Conservation (phyloP, 2,329 filamentous ascomycete species). For the Fusarium mundagurra region DNA sequence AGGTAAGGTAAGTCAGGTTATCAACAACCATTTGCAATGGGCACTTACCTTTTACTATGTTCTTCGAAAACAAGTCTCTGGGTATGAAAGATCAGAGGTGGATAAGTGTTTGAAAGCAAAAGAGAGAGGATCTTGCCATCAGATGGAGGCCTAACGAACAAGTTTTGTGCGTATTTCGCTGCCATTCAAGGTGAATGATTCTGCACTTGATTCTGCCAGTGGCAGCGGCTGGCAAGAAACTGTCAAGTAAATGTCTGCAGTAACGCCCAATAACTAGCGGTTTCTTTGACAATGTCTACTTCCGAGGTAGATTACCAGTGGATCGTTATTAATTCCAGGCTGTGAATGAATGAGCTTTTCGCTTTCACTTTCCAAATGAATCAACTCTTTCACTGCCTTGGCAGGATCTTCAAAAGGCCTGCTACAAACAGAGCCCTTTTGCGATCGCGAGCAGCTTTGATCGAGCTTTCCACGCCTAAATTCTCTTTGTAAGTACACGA, state of each 20-base stretch:
- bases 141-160: background rate
- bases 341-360: conserved; percentile 4
- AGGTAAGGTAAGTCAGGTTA: background rate
- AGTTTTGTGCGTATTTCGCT: conserved; percentile 5
- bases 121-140: background rate
- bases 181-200: background rate
- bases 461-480: conserved; percentile 9
- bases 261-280: background rate
- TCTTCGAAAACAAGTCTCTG: background rate
- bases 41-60: conserved; percentile 10
- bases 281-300: background rate
- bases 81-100: background rate
- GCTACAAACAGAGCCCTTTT: conserved; percentile 38
- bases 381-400: conserved; percentile 26
- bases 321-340: background rate
- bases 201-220: conserved; percentile 22
- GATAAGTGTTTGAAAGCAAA: background rate
- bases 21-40: background rate
- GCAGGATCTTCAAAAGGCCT: conserved; percentile 39
- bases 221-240: conserved; percentile 29
- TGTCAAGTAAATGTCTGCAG: conserved; percentile 9
- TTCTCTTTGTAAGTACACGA: background rate
- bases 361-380: conserved; percentile 10
- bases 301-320: background rate
- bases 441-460: conserved; percentile 34